phyloP scores from a whole-genome alignment of 768 basidiomycete species.

The Leccinum longicurvipes region DNA sequence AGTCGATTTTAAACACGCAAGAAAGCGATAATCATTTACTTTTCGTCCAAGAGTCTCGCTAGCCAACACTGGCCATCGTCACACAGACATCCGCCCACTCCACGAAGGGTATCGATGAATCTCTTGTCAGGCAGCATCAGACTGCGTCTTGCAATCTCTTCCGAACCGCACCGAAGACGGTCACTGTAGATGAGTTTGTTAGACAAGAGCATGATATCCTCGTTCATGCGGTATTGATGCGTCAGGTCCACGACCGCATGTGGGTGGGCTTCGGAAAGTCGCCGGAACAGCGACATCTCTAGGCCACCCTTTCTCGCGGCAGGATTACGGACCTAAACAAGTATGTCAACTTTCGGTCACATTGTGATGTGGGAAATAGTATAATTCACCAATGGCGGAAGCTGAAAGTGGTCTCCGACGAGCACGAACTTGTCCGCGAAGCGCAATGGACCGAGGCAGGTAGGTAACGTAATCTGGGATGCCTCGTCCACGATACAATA shows the following conservation, averaged over 20 bases:
- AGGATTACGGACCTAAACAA: slow-evolving; percentile 70
- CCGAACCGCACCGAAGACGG: slow-evolving; percentile 74
- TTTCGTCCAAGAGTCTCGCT: slow-evolving; percentile 55
- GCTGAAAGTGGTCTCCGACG: slow-evolving; percentile 96
- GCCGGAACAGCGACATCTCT: slow-evolving; percentile 86
- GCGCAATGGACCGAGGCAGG: slow-evolving; percentile 89
- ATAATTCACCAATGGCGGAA: slow-evolving; percentile 79
- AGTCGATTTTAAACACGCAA: neutral
- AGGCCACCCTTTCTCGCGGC: slow-evolving; percentile 82
- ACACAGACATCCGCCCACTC: slow-evolving; percentile 27
- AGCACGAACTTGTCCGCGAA: slow-evolving; percentile 90
- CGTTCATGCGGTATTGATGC: slow-evolving; percentile 95
- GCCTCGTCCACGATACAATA: slow-evolving; percentile 99
- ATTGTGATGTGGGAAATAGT: neutral
- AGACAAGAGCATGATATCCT: slow-evolving; percentile 89
- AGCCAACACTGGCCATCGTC: slow-evolving; percentile 63
- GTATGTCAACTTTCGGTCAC: neutral
- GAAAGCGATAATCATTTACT: slow-evolving; percentile 38
- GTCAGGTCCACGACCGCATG: slow-evolving; percentile 80
- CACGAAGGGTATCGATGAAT: slow-evolving; percentile 47
- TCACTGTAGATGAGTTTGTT: slow-evolving; percentile 84
- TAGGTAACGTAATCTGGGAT: slow-evolving; percentile 94
- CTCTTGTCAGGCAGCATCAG: slow-evolving; percentile 50
- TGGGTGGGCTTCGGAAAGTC: slow-evolving; percentile 84
- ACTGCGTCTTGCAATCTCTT: slow-evolving; percentile 57